Evolutionary conservation across 2,329 filamentous ascomycete genomes (phyloP).

Genomic region (Cercospora sp.): DNA sequence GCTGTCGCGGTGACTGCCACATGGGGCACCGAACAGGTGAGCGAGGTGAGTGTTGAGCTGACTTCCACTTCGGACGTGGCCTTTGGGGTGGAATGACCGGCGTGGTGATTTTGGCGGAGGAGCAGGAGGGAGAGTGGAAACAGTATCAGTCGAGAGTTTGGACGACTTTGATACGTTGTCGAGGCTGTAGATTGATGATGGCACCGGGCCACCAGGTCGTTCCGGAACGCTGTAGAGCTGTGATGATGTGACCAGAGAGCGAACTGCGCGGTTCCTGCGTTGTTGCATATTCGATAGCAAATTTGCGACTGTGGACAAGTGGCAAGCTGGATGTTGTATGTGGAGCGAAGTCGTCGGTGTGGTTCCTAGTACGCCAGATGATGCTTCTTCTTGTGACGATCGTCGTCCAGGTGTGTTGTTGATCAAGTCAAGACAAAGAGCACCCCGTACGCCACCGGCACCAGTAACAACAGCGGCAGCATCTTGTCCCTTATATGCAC

Average conservation of each 20-base stretch:
- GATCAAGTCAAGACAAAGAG: conserved; percentile 24
- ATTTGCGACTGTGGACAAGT: neutral
- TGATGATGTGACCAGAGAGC: conserved; percentile 8
- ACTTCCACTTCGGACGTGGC: neutral
- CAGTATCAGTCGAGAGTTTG: neutral
- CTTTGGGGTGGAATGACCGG: neutral
- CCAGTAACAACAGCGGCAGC: conserved; percentile 19
- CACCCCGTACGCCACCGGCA: conserved; percentile 22
- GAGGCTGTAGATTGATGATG: conserved; percentile 4
- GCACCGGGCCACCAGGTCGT: neutral
- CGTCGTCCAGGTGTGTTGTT: neutral
- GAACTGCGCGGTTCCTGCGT: conserved; percentile 3
- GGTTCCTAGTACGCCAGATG: neutral
- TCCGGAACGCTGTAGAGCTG: conserved; percentile 13
- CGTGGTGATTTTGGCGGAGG: neutral
- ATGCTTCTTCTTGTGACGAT: neutral
- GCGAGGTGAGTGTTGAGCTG: conserved; percentile 13
- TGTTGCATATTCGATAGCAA: neutral
- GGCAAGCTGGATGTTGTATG: neutral
- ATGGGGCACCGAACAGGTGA: conserved; percentile 8
- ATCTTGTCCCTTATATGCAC: conserved; percentile 14
- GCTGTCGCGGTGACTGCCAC: conserved; percentile 1
- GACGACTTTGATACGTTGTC: neutral
- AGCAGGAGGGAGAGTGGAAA: neutral
- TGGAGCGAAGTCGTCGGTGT: neutral